Base-by-base conservation (phyloP, 2,329 filamentous ascomycete species). In the Pleoardoris graminearum region DNA sequence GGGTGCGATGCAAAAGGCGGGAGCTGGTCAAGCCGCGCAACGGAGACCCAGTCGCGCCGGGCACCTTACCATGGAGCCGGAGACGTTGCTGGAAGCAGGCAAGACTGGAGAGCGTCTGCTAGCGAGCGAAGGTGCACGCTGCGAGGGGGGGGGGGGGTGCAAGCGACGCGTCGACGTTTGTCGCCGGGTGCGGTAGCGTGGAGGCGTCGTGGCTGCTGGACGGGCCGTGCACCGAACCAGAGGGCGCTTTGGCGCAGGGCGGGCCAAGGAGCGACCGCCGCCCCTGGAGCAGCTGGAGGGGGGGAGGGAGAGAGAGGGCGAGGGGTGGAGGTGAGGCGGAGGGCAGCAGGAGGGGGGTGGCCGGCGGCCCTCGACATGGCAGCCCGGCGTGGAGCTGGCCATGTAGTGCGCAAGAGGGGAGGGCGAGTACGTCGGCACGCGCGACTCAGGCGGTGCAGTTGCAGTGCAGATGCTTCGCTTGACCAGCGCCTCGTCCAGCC, bases 61-160 rank as follows among this genome's bases (percentile, higher is more conserved):
- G 58, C 54, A 59, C 48, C 63, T 70, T 72, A 73, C 68, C 69
- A 72, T 72, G 68, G 70, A 71, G 60, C 60, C 66, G 70, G 70
- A 61, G 63, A 63, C 59, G 56, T 47, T 67, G 65, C 69, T 69
- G 61, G 63, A 68, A 68, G 67, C 63, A 65, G 68, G 59, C 53
- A 60, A 65, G 66, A 67, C 59, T 49, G 56, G 48, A 54, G 59
- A 64, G 62, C 55, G 57, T 62, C 54, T 58, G 50, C 47, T 51
- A 55, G 57, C 54, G 54, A 57, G 53, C 21, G 46, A 29, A 42
- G 33, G 45, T 49, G 43, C 19, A 37, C 35, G 45, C 50, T 57
- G 52, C 52, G 51, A 51, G 44, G 21, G 50, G 21, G 19, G 33
- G 32, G 25, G 35, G 38, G 63, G 65, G 66, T 60, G 66, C 66